Evolutionary conservation across 2,329 filamentous ascomycete genomes (phyloP), one percentile per base, ranked within the genome.

Genomic region (Calonectria pauciramosa): DNA sequence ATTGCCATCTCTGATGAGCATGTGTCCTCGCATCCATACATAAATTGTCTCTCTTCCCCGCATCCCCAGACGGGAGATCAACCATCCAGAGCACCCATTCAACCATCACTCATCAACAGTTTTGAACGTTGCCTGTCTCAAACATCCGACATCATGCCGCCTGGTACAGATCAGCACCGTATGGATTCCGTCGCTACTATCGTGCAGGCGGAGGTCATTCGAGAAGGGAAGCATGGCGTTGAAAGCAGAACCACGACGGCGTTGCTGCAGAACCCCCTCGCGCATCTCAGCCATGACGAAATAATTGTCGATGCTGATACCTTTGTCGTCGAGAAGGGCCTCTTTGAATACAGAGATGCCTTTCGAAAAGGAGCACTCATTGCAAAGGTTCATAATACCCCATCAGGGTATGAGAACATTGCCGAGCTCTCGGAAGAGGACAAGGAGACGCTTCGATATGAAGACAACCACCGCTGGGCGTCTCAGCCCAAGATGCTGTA

Each of bases 381-480:
- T 1, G 84, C 84, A n/a, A 83, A 83, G 54, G 75, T 76, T 13
- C 70, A 76, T 47, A 77, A 79, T 41, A 76, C 80, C 38, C 80
- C 80, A 2, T 73, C 77, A 10, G 75, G 75, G 18, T 83, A 83
- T 51, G 80, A 82, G 66, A 54, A 72, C 1, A 59, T 84, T 26
- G 74, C 77, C 1, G 77, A 82, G n/a, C 79, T 87, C 13, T 73
- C 76, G 0, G 80, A 82, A 0, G 74, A 75, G 1, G 85, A 86
- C n/a, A 87, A 91, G 68, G 51, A 72, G 0, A 59, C 81, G 3
- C 78, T 83, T 18, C 71, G 76, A 1, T 78, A 85, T 82, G 78
- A 91, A 87, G 78, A 91, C 86, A 70, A 90, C 86, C 89, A 92
- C 83, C 90, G 90, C 71, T 93, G 91, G 88, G 85, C 84, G 9